Conservation (phyloP, 306 rosid species). For the Malus fusca region DNA sequence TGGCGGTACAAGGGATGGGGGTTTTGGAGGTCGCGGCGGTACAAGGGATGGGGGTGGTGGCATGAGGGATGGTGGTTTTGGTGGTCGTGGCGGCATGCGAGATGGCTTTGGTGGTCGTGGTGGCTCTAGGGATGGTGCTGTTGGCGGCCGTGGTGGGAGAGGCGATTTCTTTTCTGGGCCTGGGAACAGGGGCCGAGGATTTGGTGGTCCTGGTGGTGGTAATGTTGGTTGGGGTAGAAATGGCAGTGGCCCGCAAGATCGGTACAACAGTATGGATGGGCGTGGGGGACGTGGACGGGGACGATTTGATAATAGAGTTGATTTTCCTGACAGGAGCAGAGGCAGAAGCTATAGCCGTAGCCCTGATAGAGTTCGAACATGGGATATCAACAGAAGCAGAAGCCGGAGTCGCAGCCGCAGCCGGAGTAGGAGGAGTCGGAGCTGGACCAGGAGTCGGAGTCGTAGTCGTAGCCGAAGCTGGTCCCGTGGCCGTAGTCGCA, state of each 20-base stretch:
- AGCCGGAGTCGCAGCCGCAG: conserved; percentile 33
- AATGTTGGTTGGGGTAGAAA: conserved; percentile 68
- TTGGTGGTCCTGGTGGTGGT: conserved; percentile 61
- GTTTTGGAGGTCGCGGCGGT: conserved; percentile 46
- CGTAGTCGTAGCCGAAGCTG: conserved; percentile 38
- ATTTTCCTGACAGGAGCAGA: conserved; percentile 43
- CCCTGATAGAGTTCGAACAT: conserved; percentile 86
- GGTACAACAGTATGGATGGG: conserved; percentile 52
- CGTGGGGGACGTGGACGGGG: conserved; percentile 90
- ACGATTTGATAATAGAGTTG: conserved; percentile 76
- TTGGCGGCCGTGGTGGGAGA: conserved; percentile 57
- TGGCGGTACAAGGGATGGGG: conserved; percentile 35
- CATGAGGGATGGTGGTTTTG: conserved; percentile 46
- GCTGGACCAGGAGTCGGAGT: conserved; percentile 62
- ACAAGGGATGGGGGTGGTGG: conserved; percentile 40
- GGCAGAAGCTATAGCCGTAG: conserved; percentile 83
- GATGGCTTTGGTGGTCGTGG: conserved; percentile 44
- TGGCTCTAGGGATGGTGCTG: conserved; percentile 20
- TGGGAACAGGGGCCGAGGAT: conserved; percentile 76
- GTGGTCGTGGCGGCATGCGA: conserved; percentile 57
- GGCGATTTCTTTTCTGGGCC: conserved; percentile 72
- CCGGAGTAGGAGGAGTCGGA: conserved; percentile 43
- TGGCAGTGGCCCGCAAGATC: conserved; percentile 51
- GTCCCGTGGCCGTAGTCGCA: conserved; percentile 29
- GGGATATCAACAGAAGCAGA: conserved; percentile 55